Conservation (phyloP, 2,329 filamentous ascomycete genomes). For the Zasmidium cellare region DNA sequence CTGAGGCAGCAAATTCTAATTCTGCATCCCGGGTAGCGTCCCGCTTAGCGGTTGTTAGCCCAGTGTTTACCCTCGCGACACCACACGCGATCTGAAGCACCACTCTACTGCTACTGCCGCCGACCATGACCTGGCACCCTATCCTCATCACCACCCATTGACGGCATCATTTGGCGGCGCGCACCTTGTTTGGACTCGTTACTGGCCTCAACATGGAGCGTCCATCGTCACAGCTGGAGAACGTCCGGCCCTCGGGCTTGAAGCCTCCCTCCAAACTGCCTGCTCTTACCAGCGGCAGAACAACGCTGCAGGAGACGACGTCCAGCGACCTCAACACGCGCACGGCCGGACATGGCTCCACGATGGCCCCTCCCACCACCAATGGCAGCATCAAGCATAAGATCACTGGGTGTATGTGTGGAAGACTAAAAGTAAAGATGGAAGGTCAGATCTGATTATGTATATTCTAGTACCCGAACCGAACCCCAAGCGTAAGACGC, state of each 20-base stretch:
- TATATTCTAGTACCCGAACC: conserved; percentile 44
- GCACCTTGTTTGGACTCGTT: background rate
- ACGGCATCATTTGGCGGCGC: background rate
- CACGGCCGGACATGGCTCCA: conserved; percentile 32
- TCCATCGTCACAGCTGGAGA: conserved; percentile 32
- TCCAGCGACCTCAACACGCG: conserved; percentile 51
- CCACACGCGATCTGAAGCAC: background rate
- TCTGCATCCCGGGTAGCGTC: too few relatives aligned
- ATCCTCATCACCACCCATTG: background rate
- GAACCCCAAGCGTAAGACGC: conserved; percentile 53
- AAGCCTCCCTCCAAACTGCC: conserved; percentile 34
- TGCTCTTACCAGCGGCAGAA: conserved; percentile 18
- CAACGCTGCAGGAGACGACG: conserved; percentile 32
- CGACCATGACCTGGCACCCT: background rate
- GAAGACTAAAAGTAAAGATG: background rate
- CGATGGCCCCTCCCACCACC: conserved; percentile 42
- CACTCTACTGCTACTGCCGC: background rate
- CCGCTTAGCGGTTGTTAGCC: too few relatives aligned
- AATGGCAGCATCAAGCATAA: conserved; percentile 48
- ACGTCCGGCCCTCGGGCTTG: conserved; percentile 32
- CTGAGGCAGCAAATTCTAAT: too few relatives aligned
- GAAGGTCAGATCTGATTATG: background rate
- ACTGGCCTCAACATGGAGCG: conserved; percentile 29
- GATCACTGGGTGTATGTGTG: conserved; percentile 48
- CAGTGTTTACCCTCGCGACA: background rate